phyloP scores from a whole-genome alignment of 2,329 filamentous ascomycete genomes.

The Aureobasidium mangrovei region DNA sequence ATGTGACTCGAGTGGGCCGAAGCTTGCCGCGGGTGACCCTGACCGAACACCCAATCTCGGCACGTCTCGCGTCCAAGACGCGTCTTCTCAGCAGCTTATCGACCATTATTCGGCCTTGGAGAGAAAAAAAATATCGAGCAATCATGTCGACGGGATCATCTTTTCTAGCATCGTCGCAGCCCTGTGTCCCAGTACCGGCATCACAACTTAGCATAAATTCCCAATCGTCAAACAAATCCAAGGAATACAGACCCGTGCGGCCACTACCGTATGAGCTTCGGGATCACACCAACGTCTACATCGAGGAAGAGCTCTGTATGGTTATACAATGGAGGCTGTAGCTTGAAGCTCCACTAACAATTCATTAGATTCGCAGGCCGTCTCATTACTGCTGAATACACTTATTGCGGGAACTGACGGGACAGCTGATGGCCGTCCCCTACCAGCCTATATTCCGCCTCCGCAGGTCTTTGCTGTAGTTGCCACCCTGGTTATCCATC shows the following conservation, averaged over 20 bases:
- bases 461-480: constrained; percentile 66
- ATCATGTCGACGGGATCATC: neutral
- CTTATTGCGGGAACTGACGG: constrained; percentile 43
- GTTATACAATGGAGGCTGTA: neutral
- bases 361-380: constrained; percentile 22
- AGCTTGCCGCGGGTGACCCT: neutral
- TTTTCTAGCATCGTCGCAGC: neutral
- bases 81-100: constrained; percentile 3
- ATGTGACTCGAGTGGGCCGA: neutral
- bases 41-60: neutral
- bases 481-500: constrained; percentile 76
- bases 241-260: constrained; percentile 32
- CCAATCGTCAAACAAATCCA: neutral
- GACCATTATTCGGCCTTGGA: neutral
- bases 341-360: neutral
- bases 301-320: constrained; percentile 66
- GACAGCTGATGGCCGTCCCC: constrained; percentile 27
- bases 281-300: constrained; percentile 59
- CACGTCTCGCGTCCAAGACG: constrained; percentile 1
- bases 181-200: neutral
- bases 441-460: constrained; percentile 56
- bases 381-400: constrained; percentile 54
- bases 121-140: neutral
- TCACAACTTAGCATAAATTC: constrained; percentile 1
- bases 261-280: constrained; percentile 55